These are phyloP conservation scores for Carpinus viminea DNA, from an alignment of 306 rosid species.

Conservation along the genomic window DNA sequence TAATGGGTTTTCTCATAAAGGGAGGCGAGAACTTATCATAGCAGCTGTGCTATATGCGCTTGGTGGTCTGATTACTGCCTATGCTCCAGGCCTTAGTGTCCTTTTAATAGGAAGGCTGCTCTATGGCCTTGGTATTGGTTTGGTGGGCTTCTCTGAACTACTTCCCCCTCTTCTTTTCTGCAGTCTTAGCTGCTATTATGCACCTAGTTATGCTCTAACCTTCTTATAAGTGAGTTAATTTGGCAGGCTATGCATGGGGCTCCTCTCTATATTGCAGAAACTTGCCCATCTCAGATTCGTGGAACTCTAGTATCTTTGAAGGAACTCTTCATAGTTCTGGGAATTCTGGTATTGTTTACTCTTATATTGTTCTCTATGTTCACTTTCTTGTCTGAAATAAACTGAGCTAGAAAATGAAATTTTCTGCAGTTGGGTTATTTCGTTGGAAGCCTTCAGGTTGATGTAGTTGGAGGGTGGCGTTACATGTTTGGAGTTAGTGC, in stretches of 20 bases:
- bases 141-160: slow-evolving; percentile 60
- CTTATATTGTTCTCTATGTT: slow-evolving; percentile 17
- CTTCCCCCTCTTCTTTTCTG: slow-evolving; percentile 13
- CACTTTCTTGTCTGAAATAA: slow-evolving; percentile 20
- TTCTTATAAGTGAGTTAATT: slow-evolving; percentile 24
- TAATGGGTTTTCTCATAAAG: slow-evolving; percentile 37
- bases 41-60: slow-evolving; percentile 69
- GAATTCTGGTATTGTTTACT: slow-evolving; percentile 72
- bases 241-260: slow-evolving; percentile 99
- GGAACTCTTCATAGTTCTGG: slow-evolving; percentile 95
- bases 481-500: slow-evolving; percentile 88
- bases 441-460: slow-evolving; percentile 86
- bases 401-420: slow-evolving; percentile 25
- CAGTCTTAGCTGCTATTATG: slow-evolving; percentile 19
- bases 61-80: slow-evolving; percentile 70
- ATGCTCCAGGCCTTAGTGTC: slow-evolving; percentile 67
- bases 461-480: slow-evolving; percentile 87
- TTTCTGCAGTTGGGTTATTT: slow-evolving; percentile 79
- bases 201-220: slow-evolving; percentile 1
- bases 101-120: slow-evolving; percentile 83
- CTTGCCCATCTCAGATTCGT: slow-evolving; percentile 90
- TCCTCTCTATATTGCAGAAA: slow-evolving; percentile 96
- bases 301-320: slow-evolving; percentile 91
- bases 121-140: slow-evolving; percentile 92
- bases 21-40: slow-evolving; percentile 73